Evolutionary conservation across 495 filamentous ascomycete species (phyloP).

Genomic region (Xeromyces bisporus): DNA sequence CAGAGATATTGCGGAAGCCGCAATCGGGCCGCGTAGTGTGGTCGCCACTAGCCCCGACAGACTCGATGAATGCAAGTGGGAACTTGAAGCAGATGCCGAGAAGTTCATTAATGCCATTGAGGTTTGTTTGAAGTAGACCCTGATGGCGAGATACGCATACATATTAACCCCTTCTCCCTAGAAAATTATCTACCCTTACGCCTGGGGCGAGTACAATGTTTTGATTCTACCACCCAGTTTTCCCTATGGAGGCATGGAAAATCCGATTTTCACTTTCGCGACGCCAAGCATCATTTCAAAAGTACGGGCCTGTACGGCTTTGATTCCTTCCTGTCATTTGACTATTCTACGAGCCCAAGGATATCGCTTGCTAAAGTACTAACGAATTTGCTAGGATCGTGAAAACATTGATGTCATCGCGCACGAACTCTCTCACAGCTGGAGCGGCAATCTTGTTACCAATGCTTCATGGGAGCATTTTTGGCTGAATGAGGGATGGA

Average conservation of each 20-base stretch:
- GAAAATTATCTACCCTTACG: constrained; percentile 72
- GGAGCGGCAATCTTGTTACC: constrained; percentile 86
- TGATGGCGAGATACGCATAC: too few relatives aligned
- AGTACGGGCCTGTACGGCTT: constrained; percentile 7
- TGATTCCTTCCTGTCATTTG: background rate
- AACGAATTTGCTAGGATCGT: constrained; percentile 53
- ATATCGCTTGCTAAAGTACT: too few relatives aligned
- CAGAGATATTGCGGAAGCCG: constrained; percentile 63
- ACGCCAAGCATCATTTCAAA: constrained; percentile 85
- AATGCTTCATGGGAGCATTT: constrained; percentile 93
- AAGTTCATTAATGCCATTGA: constrained; percentile 80
- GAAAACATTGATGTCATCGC: constrained; percentile 95
- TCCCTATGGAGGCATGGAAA: constrained; percentile 86
- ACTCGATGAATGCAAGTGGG: constrained; percentile 67
- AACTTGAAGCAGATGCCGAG: constrained; percentile 78
- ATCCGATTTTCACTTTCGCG: constrained; percentile 83
- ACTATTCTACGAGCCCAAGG: too few relatives aligned
- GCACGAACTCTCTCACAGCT: constrained; percentile 80
- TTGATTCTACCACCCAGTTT: constrained; percentile 81
- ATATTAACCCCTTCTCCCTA: too few relatives aligned
- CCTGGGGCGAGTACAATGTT: constrained; percentile 90
- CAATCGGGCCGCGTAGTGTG: constrained; percentile 67
- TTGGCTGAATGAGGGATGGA: constrained; percentile 96
- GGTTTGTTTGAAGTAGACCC: too few relatives aligned
- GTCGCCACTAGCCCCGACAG: constrained; percentile 81